Base-by-base conservation (phyloP, 1,139 yeast species). In the Lodderomyces theae region DNA sequence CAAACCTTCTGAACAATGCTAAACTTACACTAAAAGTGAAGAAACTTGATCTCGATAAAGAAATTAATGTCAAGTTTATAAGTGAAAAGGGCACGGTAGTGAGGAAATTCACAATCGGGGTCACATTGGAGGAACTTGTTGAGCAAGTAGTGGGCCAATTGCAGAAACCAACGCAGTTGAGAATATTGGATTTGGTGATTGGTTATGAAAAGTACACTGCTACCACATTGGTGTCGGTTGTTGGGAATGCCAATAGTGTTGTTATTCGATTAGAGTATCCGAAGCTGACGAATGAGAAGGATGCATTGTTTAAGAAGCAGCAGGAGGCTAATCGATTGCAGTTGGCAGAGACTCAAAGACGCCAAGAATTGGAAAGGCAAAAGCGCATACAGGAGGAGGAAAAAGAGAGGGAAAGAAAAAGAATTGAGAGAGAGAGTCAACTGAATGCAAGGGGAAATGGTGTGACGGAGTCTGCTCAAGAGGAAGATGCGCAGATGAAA, bases 1-100 rank as follows among this genome's bases (percentile, higher is more conserved):
- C 72, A 5, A 57, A 54, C 22, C 51, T 71, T 17, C 46, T 60
- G 23, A 68, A 64, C 42, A 70, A 62, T 49, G 52, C 64, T 15
- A 64, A 59, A 41, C 48, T 72, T 28, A 51, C 50, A 21, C 48
- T 62, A 23, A 54, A 54, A 42, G 42, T 58, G 13, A 39, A 32
- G 8, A 47, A 50, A 30, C 21, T 37, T 3, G 43, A 41, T 10
- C 15, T 34, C 9, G 42, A 51, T 38, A 51, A 47, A 42, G 54
- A 52, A 40, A 53, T 61, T 16, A 57, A 54, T 40, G 56, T 61
- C 16, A 63, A 63, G 37, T 53, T 63, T 16, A 51, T 54, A 44
- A 54, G 42, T 44, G 50, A 36, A 18, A 41, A 19, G 12, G 33
- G 34, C 10, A 36, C 22, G 18, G 38, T 29, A 44, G 31, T 42